phyloP scores from a whole-genome alignment of 1,139 yeast species.

The Kodamaea alishanica region DNA sequence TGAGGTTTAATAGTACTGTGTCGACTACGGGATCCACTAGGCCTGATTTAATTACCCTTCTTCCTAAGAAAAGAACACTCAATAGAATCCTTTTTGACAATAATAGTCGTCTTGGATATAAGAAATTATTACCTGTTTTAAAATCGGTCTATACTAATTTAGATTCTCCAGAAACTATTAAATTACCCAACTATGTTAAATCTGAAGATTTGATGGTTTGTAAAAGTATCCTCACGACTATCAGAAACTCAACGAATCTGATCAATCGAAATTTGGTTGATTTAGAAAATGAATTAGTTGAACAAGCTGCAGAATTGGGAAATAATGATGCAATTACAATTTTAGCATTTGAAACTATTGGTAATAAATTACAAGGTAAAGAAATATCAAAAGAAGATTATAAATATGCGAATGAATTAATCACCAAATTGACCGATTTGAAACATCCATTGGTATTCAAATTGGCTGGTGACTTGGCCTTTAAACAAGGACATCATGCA shows the following conservation, averaged over 20 bases:
- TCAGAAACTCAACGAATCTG: constrained; percentile 58
- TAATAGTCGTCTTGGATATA: constrained; percentile 54
- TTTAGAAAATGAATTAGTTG: constrained; percentile 68
- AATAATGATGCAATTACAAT: constrained; percentile 76
- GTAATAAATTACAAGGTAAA: constrained; percentile 16
- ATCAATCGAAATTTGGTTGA: constrained; percentile 52
- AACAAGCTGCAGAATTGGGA: constrained; percentile 80
- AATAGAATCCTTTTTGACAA: constrained; percentile 63
- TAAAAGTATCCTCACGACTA: constrained; percentile 61
- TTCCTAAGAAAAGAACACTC: constrained; percentile 57
- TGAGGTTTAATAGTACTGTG: no score
- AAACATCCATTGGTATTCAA: constrained; percentile 71
- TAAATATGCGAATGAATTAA: constrained; percentile 56
- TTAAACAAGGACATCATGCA: constrained; percentile 37
- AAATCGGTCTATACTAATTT: constrained; percentile 46
- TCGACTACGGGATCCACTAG: constrained; percentile 7
- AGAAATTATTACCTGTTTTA: constrained; percentile 52
- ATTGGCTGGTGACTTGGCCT: constrained; percentile 70
- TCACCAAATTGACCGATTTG: constrained; percentile 56
- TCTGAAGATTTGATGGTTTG: constrained; percentile 63
- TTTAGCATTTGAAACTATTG: constrained; percentile 60
- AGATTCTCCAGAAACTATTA: constrained; percentile 32
- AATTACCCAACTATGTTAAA: constrained; percentile 42
- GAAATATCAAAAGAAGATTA: constrained; percentile 50
- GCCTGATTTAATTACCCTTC: constrained; percentile 47